phyloP scores from a whole-genome alignment of 495 filamentous ascomycete species.

The Podospora pseudocomata region DNA sequence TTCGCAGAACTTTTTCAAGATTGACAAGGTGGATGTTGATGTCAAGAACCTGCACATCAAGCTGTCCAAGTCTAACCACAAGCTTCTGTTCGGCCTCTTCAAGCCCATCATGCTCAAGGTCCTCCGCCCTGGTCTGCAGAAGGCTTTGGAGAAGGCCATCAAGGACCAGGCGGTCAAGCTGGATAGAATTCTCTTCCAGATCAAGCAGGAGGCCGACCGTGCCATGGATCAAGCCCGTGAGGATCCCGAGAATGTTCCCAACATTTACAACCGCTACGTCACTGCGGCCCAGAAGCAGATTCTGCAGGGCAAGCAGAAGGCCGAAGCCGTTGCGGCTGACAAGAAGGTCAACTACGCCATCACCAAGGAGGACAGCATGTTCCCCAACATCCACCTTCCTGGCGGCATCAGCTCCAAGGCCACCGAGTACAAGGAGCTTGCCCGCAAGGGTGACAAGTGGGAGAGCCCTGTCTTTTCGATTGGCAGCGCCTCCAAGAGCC shows the following conservation, averaged over 20 bases:
- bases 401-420: constrained; percentile 92
- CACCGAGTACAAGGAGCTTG: constrained; percentile 87
- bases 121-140: constrained; percentile 77
- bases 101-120: constrained; percentile 84
- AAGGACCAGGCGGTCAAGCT: constrained; percentile 68
- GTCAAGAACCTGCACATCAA: constrained; percentile 87
- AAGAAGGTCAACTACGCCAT: constrained; percentile 84
- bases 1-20: constrained; percentile 82
- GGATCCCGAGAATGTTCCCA: constrained; percentile 72
- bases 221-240: constrained; percentile 62
- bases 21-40: constrained; percentile 81
- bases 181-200: constrained; percentile 65
- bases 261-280: constrained; percentile 83
- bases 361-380: constrained; percentile 86
- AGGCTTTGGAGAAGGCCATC: constrained; percentile 84
- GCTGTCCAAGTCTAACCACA: constrained; percentile 89
- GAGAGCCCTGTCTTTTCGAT: constrained; percentile 91
- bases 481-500: constrained; percentile 69
- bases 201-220: constrained; percentile 78
- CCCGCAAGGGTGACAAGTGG: constrained; percentile 87
- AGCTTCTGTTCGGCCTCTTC: constrained; percentile 80
- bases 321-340: constrained; percentile 55
- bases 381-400: constrained; percentile 81
- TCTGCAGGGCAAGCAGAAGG: constrained; percentile 69
- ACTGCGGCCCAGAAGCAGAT: constrained; percentile 70